phyloP scores from a whole-genome alignment of 805 yeast genomes.

The Debaryomyces maramus region DNA sequence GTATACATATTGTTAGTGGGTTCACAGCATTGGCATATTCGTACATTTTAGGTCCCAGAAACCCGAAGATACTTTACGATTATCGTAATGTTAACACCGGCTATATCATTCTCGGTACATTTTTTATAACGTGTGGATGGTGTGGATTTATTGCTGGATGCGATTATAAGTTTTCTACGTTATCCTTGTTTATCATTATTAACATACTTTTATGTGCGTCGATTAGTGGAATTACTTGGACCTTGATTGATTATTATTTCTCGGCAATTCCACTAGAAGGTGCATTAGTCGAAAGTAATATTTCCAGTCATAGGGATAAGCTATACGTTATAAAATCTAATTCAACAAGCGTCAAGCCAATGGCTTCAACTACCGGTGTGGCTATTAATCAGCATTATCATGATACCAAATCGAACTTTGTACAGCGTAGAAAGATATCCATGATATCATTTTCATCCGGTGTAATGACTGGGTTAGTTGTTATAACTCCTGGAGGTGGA shows the following conservation, averaged over 20 bases:
- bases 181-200: constrained; percentile 30
- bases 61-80: constrained; percentile 35
- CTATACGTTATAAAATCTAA: background rate
- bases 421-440: constrained; percentile 30
- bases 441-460: constrained; percentile 42
- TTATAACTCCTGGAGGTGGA: constrained; percentile 46
- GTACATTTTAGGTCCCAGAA: constrained; percentile 43
- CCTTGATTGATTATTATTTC: constrained; percentile 36
- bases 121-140: constrained; percentile 39
- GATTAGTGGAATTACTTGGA: constrained; percentile 38
- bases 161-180: constrained; percentile 37
- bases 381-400: constrained; percentile 16
- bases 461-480: constrained; percentile 42
- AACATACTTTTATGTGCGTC: constrained; percentile 36
- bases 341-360: background rate
- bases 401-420: constrained; percentile 15
- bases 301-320: background rate
- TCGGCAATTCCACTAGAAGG: constrained; percentile 41
- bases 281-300: constrained; percentile 1
- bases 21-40: constrained; percentile 45
- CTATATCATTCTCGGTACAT: constrained; percentile 33
- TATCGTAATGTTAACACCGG: constrained; percentile 39
- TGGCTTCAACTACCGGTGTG: background rate
- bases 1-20: constrained; percentile 47
- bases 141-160: constrained; percentile 45